These are phyloP conservation scores for Lycium ferocissimum DNA, from an alignment of 257 asterid genomes.

Conservation along the genomic window DNA sequence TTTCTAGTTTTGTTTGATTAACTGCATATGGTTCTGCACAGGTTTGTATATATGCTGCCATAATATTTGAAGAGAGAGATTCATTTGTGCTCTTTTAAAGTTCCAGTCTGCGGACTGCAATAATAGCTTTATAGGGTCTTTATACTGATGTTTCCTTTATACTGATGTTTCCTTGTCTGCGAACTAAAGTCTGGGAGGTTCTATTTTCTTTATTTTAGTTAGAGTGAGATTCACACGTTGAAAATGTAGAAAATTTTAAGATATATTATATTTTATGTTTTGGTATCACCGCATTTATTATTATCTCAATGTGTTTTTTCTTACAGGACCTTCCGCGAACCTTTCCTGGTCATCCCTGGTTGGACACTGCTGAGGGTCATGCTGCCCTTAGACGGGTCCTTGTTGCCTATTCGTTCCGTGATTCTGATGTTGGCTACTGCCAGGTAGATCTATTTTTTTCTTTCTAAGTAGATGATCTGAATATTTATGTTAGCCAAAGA, in stretches of 20 bases:
- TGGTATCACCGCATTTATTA: not conserved
- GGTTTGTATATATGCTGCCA: not conserved
- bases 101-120: not conserved
- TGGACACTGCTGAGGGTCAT: slow-evolving; percentile 93
- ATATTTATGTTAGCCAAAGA: not conserved
- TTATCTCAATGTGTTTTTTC: not conserved
- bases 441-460: slow-evolving; percentile 61
- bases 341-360: slow-evolving; percentile 98
- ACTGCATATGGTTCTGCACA: not conserved
- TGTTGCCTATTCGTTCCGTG: slow-evolving; percentile 95
- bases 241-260: not conserved
- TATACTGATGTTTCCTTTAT: not conserved
- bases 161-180: not conserved
- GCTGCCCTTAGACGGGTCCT: slow-evolving; percentile 96
- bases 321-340: slow-evolving; percentile 96
- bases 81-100: not conserved
- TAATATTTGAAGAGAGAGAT: not conserved
- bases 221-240: not conserved
- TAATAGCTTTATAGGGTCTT: not conserved
- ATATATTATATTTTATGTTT: not conserved
- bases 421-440: slow-evolving; percentile 98
- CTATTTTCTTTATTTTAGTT: not conserved
- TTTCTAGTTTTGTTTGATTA: not conserved
- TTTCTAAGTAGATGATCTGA: not conserved
- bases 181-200: not conserved